Evolutionary conservation across 352 stramenopile genomes (phyloP), one percentile per base, ranked within the genome.

Genomic region (Globisporangium iwayamae): DNA sequence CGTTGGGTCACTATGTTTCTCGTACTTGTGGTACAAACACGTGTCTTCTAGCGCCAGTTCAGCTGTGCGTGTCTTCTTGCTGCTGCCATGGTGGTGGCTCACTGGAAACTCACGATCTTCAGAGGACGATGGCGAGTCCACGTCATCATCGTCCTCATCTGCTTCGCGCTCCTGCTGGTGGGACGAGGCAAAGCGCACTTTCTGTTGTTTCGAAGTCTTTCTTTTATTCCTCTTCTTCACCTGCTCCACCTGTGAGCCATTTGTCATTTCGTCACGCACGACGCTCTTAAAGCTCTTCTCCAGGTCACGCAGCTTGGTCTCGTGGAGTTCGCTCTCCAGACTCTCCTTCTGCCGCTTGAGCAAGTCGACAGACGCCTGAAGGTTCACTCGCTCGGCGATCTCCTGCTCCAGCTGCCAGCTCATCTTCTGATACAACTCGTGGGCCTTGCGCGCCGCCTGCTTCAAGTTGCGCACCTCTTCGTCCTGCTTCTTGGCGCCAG

Each of bases 381-480:
- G 28, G 48, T 53, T 73, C 14, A 75, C 70, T 28, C 81, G 85
- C 32, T 83, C 78, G 22, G 69, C 56, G 18, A 85, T 61, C 48
- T 87, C 81, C 28, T 76, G 73, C 60, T 90, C 81, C 38, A 90
- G 66, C 58, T 85, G 78, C 70, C 66, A 72, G n/a, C 67, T 77
- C 32, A 78, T 66, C 20, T 82, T 74, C 62, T 89, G 75, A 43
- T 87, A 83, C 38, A 85, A 58, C 6, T 87, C 79, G 45, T 92
- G 81, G 9, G 79, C 81, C n/a, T 73, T 73, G 51, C 79, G 81
- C 2, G 81, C 73, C 0, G 78, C 71, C 53, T 89, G 81, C 34
- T 76, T 81, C 1, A 92, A 66, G 22, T 82, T 73, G 3, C 71
- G 69, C n/a, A 86, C 53, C n/a, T 90, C 81, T n/a, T 85, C 76